A percentile compares a stretch with the other conserved stretches of the same genome.
Conservation (phyloP, 345 rosid species). For the Laguncularia racemosa region DNA sequence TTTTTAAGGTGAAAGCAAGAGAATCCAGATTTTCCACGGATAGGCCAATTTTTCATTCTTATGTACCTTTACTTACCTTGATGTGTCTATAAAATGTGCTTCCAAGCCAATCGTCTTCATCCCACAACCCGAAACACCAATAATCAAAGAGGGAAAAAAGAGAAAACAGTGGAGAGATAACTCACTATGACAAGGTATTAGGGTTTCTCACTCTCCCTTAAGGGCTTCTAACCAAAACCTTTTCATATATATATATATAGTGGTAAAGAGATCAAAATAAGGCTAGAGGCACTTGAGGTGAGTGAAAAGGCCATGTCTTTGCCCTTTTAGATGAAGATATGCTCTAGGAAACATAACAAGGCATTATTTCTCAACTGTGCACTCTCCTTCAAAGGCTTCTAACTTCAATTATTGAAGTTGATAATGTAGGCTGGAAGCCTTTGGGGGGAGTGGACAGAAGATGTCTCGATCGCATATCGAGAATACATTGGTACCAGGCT, state of each 20-base stretch:
- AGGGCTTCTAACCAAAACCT: conserved; percentile 20
- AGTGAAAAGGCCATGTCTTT: conserved; percentile 24
- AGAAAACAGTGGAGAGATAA: not conserved
- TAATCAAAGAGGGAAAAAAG: conserved; percentile 4
- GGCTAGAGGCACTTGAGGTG: conserved; percentile 31
- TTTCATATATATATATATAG: too few species aligned
- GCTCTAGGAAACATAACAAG: not conserved
- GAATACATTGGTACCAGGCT: too few species aligned
- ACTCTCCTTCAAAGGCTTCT: conserved; percentile 1
- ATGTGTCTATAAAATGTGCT: conserved; percentile 7
- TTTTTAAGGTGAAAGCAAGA: not conserved
- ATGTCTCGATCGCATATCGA: not conserved
- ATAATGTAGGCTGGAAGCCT: not conserved
- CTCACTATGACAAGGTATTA: conserved; percentile 11
- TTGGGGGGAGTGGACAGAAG: conserved; percentile 1
- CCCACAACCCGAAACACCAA: conserved; percentile 1
- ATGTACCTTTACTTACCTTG: not conserved
- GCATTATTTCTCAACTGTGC: not conserved
- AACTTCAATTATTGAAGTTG: not conserved
- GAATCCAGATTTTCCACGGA: conserved; percentile 3
- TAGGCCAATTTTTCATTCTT: not conserved
- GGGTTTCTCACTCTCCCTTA: conserved; percentile 31
- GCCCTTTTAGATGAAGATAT: not conserved
- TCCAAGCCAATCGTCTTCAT: not conserved
- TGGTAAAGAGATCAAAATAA: not conserved